phyloP scores from a whole-genome alignment of 371 early-diverging fungal genomes.

The Massospora cicadina region DNA sequence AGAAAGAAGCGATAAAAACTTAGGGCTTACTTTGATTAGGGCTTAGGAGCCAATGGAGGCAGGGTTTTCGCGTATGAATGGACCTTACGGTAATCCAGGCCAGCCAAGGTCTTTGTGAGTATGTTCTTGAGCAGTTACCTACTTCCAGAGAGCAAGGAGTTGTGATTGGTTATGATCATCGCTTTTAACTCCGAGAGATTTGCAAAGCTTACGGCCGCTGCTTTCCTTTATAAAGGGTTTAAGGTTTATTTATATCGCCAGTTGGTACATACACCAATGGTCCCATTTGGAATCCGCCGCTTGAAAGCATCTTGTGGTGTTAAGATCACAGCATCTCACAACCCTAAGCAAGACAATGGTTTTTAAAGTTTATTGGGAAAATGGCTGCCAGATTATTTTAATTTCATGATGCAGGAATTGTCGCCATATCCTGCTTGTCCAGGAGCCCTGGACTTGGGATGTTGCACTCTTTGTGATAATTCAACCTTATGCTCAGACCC shows the following conservation, averaged over 20 bases:
- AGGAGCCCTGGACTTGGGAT: constrained; percentile 65
- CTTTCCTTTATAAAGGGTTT: constrained; percentile 61
- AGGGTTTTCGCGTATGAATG: constrained; percentile 91
- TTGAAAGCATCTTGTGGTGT: constrained; percentile 72
- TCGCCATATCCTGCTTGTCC: constrained; percentile 46
- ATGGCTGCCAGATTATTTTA: constrained; percentile 86
- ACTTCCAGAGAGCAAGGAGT: constrained; percentile 47
- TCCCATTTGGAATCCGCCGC: constrained; percentile 70
- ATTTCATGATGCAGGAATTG: constrained; percentile 72
- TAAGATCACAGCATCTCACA: constrained; percentile 97
- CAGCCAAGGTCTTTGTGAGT: constrained; percentile 49
- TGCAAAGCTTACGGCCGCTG: constrained; percentile 70
- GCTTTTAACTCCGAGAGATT: constrained; percentile 71
- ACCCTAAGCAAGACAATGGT: constrained; percentile 96
- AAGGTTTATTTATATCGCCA: constrained; percentile 62
- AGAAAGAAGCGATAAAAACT: not conserved
- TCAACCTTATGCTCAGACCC: constrained; percentile 29
- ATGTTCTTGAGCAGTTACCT: constrained; percentile 30
- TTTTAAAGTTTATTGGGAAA: constrained; percentile 95
- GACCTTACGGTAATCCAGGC: constrained; percentile 82
- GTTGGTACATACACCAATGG: constrained; percentile 76
- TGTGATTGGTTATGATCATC: constrained; percentile 92
- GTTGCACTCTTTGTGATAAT: constrained; percentile 30
- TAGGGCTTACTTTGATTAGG: not conserved
- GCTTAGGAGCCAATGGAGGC: no score